These are phyloP conservation scores for Sisymbrium irio DNA, from an alignment of 345 rosid genomes.

Conservation along the genomic window DNA sequence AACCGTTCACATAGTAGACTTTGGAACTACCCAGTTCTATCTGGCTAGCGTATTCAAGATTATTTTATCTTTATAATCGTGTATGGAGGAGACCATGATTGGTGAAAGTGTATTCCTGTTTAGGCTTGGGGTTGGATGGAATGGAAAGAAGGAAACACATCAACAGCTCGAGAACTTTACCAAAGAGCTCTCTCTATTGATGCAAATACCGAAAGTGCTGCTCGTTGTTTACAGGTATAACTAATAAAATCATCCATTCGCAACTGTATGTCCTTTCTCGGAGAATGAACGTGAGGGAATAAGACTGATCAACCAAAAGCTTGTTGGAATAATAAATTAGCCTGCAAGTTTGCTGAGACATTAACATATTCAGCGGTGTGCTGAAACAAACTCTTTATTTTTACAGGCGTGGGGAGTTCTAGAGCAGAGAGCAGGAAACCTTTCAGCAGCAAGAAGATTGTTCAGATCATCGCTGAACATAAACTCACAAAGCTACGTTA, in stretches of 20 bases:
- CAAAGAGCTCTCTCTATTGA: slow-evolving; percentile 74
- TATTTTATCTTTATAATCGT: not conserved
- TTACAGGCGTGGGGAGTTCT: slow-evolving; percentile 95
- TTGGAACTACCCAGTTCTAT: not conserved
- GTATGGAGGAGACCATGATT: slow-evolving; percentile 15
- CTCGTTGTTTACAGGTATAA: slow-evolving; percentile 85
- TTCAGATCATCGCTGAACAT: slow-evolving; percentile 78
- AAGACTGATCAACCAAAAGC: not conserved
- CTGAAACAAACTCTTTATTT: not conserved
- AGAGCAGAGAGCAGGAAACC: slow-evolving; percentile 84
- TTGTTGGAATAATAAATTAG: not conserved
- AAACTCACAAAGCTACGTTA: slow-evolving; percentile 85
- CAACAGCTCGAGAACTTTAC: slow-evolving; percentile 76
- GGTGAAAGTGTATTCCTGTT: slow-evolving; percentile 19
- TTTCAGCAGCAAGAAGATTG: slow-evolving; percentile 83
- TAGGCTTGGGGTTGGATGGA: slow-evolving; percentile 99
- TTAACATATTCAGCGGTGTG: not conserved
- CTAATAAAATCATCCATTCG: not conserved
- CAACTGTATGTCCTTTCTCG: not conserved
- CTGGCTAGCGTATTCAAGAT: not conserved
- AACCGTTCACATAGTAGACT: not conserved
- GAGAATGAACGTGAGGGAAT: not conserved
- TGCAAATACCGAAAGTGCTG: slow-evolving; percentile 77
- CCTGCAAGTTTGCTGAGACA: not conserved
- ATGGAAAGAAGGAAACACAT: slow-evolving; percentile 92